phyloP scores from a whole-genome alignment of 805 yeast genomes.

The Komagataella kurtzmanii region DNA sequence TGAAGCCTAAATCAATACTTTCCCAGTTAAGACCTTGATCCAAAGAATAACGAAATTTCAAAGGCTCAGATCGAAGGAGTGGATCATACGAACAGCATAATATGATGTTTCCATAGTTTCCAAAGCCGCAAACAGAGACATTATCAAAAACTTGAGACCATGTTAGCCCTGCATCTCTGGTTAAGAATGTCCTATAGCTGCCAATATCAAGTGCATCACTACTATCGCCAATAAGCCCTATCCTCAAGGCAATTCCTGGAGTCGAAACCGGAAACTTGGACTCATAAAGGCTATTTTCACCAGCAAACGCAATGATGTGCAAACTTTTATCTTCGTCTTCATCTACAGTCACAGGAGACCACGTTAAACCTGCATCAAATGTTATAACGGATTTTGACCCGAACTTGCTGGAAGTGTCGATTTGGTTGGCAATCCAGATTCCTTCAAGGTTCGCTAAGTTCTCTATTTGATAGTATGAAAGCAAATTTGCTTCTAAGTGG shows the following conservation, averaged over 20 bases:
- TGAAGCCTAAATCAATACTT: not conserved
- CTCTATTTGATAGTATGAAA: slow-evolving; percentile 25
- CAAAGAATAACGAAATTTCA: not conserved
- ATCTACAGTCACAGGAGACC: slow-evolving; percentile 31
- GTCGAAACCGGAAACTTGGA: not conserved
- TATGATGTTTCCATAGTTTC: slow-evolving; percentile 68
- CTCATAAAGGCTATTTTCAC: not conserved
- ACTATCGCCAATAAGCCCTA: not conserved
- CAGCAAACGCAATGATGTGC: not conserved
- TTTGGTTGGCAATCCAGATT: slow-evolving; percentile 37
- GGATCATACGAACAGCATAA: slow-evolving; percentile 40
- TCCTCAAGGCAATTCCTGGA: not conserved
- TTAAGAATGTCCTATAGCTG: slow-evolving; percentile 34
- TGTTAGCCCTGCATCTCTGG: slow-evolving; percentile 66
- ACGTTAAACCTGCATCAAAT: slow-evolving; percentile 37
- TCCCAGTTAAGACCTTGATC: not conserved
- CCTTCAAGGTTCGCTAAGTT: slow-evolving; percentile 46
- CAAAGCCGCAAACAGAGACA: slow-evolving; percentile 45
- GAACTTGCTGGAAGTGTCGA: slow-evolving; percentile 16
- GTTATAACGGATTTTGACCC: slow-evolving; percentile 24
- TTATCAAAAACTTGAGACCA: slow-evolving; percentile 48
- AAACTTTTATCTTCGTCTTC: slow-evolving; percentile 25
- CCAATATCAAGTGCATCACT: slow-evolving; percentile 18
- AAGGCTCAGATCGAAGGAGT: slow-evolving; percentile 19
- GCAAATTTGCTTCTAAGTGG: slow-evolving; percentile 20